Percentiles rank a stretch among this genome's conserved stretches.
Evolutionary conservation across 1,284 basidiomycete species (phyloP).

Genomic region (Ceraceosorus guamensis): DNA sequence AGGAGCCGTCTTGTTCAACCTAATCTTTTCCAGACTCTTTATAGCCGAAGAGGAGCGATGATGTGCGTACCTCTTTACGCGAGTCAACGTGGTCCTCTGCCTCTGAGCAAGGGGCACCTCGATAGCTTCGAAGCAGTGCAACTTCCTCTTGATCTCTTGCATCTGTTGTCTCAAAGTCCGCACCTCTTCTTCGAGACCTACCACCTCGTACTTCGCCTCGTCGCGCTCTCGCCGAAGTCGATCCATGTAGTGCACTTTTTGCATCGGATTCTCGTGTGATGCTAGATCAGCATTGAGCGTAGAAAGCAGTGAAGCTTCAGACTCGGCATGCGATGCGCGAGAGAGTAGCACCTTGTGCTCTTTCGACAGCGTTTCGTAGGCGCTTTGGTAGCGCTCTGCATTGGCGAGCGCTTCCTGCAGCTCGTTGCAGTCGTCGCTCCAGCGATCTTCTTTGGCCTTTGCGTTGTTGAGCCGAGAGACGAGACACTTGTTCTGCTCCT

Average conservation of each 20-base stretch:
- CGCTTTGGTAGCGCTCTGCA: not conserved
- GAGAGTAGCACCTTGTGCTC: not conserved
- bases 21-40: constrained; percentile 7
- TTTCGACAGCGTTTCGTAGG: not conserved
- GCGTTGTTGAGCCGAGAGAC: not conserved
- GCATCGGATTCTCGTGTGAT: constrained; percentile 6
- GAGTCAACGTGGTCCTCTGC: not conserved
- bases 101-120: constrained; percentile 4
- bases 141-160: not conserved
- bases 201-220: constrained; percentile 59
- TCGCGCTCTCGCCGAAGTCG: constrained; percentile 4
- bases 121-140: not conserved
- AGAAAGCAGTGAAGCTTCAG: not conserved
- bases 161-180: constrained; percentile 36
- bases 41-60: not conserved
- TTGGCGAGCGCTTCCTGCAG: not conserved
- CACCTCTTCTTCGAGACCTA: constrained; percentile 42
- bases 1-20: too few relatives aligned
- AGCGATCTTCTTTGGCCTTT: not conserved
- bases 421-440: not conserved
- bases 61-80: not conserved
- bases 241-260: constrained; percentile 12
- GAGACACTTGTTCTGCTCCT: not conserved
- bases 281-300: constrained; percentile 7
- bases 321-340: not conserved